Base-by-base conservation (phyloP, 495 filamentous ascomycete genomes). In the Terfezia claveryi region DNA sequence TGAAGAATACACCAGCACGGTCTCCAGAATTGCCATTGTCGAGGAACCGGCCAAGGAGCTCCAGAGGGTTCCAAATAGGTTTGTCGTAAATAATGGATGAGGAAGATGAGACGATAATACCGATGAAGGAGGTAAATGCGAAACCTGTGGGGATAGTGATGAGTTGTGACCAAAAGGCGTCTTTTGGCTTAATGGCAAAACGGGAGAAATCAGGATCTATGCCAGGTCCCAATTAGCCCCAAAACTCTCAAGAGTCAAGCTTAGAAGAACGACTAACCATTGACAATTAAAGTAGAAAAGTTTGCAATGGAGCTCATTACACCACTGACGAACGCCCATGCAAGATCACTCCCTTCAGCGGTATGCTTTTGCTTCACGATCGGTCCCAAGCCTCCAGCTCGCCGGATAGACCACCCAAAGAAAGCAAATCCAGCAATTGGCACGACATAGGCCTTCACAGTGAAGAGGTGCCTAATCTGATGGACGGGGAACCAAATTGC, bases 261-360 rank as follows among this genome's bases (percentile, higher is more conserved):
- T 87, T 85, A 56, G 27, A 37, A 4, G 20, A 20, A 36, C 11
- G n/a, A 36, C 17, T 4, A 23, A 46, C 10, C 10, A 57, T 70
- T 69, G 55, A 83, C 79, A 60, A 85, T 82, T 37, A 94, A 73
- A 0, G 88, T 87, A 2, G 88, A 86, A 62, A 94, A 94, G 70
- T 95, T 95, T 55, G 85, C 87, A 62, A 95, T 87, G 23, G 83
- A 81, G 49, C 72, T 79, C 87, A 94, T 92, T 68, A 93, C 77
- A 37, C 82, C 83, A 54, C 79, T 80, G 36, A 95, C 74, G 49
- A 94, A 78, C 20, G 79, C 76, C 88, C 88, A 95, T 9, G 73
- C 83, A 1, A 94, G 72, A 0, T 73, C 73, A 62, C 74, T 79
- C 49, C 88, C 87, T 38, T 80, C 67, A 27, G 78, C 66, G 12